These are phyloP conservation scores for Cladorrhinum sp. DNA, from an alignment of 2,329 filamentous ascomycete species.

Conservation along the genomic window DNA sequence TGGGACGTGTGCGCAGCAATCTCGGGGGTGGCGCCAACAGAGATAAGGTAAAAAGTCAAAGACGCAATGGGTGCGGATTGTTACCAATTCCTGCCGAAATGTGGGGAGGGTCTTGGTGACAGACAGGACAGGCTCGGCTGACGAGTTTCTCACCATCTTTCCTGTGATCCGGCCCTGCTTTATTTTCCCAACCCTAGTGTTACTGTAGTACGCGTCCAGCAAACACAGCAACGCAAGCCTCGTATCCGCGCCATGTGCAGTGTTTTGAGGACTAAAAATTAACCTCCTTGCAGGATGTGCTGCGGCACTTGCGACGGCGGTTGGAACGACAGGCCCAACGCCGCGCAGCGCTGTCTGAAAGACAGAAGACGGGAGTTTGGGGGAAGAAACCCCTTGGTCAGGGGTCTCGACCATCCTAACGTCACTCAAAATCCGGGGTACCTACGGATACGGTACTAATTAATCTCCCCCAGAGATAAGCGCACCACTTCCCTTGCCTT, in stretches of 20 bases:
- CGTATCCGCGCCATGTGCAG: background rate
- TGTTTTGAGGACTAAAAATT: slow-evolving; percentile 3
- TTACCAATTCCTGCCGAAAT: background rate
- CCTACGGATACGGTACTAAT: slow-evolving; percentile 1
- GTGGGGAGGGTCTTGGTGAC: slow-evolving; percentile 9
- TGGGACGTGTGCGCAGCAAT: slow-evolving; percentile 19
- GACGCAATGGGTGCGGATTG: slow-evolving; percentile 23
- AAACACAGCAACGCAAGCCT: background rate
- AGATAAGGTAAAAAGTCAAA: slow-evolving; percentile 23
- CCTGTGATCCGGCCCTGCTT: background rate
- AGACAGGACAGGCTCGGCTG: slow-evolving; percentile 3
- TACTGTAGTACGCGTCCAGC: background rate
- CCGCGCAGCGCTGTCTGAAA: slow-evolving; percentile 8
- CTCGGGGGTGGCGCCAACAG: slow-evolving; percentile 22
- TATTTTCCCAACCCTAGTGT: background rate
- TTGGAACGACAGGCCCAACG: background rate
- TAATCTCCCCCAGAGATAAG: slow-evolving; percentile 14
- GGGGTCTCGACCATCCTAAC: slow-evolving; percentile 15
- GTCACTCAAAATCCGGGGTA: slow-evolving; percentile 28
- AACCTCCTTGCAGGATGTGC: background rate
- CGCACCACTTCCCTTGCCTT: slow-evolving; percentile 12
- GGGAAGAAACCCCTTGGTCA: slow-evolving; percentile 6
- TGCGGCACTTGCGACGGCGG: slow-evolving; percentile 7
- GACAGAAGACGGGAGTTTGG: slow-evolving; percentile 2
- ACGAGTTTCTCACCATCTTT: slow-evolving; percentile 1